Conservation (phyloP, 805 yeast genomes). For the Nakazawaea ishiwadae region DNA sequence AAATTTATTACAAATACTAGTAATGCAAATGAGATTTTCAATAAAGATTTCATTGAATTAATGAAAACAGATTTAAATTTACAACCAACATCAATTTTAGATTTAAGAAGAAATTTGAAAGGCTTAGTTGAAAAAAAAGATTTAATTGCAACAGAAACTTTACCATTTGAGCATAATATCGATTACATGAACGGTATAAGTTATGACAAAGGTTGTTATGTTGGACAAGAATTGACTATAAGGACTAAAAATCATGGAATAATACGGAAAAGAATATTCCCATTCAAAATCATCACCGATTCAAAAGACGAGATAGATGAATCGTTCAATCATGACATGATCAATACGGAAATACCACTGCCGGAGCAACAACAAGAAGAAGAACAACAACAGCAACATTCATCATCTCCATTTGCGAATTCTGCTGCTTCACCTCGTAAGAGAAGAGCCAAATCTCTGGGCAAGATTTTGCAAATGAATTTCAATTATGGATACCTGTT, state of each 20-base stretch:
- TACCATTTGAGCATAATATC: constrained; percentile 83
- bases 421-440: constrained; percentile 19
- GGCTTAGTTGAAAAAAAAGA: constrained; percentile 29
- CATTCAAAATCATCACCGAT: constrained; percentile 40
- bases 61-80: constrained; percentile 11
- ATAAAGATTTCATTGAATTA: constrained; percentile 9
- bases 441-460: constrained; percentile 46
- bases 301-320: constrained; percentile 16
- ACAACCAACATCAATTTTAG: constrained; percentile 24
- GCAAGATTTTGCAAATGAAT: constrained; percentile 51
- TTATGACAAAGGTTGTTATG: constrained; percentile 90
- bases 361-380: neutral
- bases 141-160: constrained; percentile 47
- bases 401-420: constrained; percentile 37
- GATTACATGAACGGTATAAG: constrained; percentile 82
- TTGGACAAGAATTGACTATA: constrained; percentile 93
- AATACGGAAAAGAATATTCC: constrained; percentile 78
- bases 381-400: neutral
- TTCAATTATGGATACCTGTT: constrained; percentile 66
- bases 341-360: neutral
- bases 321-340: constrained; percentile 12
- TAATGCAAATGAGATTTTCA: constrained; percentile 15
- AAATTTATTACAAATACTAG: constrained; percentile 36
- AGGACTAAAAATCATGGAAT: constrained; percentile 81
- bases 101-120: constrained; percentile 36